Percentiles rank a stretch among this genome's conserved stretches.
Conservation (phyloP, 192 early-diverging fungal species). For the Backusella luteola region DNA sequence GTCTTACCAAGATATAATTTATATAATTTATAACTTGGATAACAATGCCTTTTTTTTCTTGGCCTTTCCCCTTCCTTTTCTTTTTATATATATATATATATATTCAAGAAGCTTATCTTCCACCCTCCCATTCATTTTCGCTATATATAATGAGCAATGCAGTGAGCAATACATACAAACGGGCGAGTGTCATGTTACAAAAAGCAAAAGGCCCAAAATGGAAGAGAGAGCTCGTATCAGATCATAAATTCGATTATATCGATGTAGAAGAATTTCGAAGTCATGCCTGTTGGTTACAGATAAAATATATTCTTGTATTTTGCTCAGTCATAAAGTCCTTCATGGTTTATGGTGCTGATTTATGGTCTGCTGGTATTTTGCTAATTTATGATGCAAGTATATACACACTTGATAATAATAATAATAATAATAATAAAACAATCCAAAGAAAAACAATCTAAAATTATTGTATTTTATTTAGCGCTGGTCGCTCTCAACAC, state of each 20-base stretch:
- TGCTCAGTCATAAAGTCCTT: conserved; percentile 67
- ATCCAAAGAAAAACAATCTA: neutral
- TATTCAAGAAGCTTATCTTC: neutral
- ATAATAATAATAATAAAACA: neutral
- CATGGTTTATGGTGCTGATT: conserved; percentile 78
- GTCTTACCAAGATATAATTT: conserved; percentile 2
- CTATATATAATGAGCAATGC: neutral
- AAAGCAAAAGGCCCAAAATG: conserved; percentile 56
- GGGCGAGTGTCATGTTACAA: conserved; percentile 8
- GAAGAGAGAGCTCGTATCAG: conserved; percentile 75
- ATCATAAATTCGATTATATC: conserved; percentile 89
- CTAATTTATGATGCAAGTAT: conserved; percentile 38
- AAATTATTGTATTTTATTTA: conserved; percentile 7
- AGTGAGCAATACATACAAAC: conserved; percentile 3
- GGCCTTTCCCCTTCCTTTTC: neutral
- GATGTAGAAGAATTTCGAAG: conserved; percentile 74
- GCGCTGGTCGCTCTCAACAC: conserved; percentile 32
- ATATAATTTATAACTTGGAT: neutral
- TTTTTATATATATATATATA: neutral
- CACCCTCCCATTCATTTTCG: neutral
- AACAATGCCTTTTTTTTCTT: neutral
- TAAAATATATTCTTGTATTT: conserved; percentile 59
- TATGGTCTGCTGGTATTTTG: conserved; percentile 71
- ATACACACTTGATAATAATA: neutral
- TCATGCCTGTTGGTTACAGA: conserved; percentile 37